phyloP scores from a whole-genome alignment of 1,284 basidiomycete species.

The Mixia osmundae region DNA sequence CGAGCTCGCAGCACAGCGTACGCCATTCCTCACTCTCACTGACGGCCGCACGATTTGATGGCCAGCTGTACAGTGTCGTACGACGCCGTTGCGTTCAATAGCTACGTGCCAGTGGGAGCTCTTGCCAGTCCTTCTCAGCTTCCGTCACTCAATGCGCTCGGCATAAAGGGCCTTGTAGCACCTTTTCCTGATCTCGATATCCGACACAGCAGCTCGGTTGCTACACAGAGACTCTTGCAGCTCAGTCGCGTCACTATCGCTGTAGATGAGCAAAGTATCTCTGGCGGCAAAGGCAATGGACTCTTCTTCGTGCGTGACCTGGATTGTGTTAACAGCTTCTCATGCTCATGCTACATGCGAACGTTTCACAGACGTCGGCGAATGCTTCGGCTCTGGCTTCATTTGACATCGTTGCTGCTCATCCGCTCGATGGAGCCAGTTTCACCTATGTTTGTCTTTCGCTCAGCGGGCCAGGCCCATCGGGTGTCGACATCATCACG shows the following conservation, averaged over 20 bases:
- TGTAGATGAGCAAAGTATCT: conserved; percentile 17
- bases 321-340: too few relatives aligned
- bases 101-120: too few relatives aligned
- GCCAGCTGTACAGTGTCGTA: too few relatives aligned
- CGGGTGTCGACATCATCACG: conserved; percentile 10
- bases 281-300: conserved; percentile 9
- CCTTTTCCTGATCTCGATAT: conserved; percentile 8
- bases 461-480: conserved; percentile 3
- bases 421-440: conserved; percentile 6
- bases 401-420: conserved; percentile 8
- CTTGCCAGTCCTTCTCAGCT: too few relatives aligned
- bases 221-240: conserved; percentile 10
- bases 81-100: too few relatives aligned
- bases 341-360: background rate
- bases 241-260: conserved; percentile 19
- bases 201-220: background rate
- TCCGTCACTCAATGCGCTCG: too few relatives aligned
- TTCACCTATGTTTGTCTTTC: conserved; percentile 7
- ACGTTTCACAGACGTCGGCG: conserved; percentile 7
- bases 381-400: conserved; percentile 6
- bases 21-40: too few relatives aligned
- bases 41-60: too few relatives aligned
- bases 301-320: conserved; percentile 5
- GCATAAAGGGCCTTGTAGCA: too few relatives aligned
- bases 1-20: too few relatives aligned